Percentiles rank a stretch among this genome's conserved stretches.
Conservation (phyloP, 108 stramenopile species). For the Cafeteria roenbergensis region DNA sequence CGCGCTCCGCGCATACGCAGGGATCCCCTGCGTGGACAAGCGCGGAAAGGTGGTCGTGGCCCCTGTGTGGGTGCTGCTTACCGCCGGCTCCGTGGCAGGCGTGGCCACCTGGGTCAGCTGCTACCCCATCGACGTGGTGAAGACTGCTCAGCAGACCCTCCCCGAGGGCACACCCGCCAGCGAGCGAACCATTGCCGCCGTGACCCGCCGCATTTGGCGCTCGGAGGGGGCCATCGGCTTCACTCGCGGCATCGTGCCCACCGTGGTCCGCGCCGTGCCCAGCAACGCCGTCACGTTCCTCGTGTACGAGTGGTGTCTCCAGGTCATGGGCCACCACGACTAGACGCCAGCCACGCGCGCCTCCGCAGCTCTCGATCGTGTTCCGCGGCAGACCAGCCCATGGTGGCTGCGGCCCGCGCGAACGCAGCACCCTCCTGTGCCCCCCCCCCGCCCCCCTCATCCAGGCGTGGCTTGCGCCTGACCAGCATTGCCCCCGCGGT, state of each 20-base stretch:
- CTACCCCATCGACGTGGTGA: slow-evolving; percentile 14
- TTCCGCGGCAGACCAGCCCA: too few relatives aligned
- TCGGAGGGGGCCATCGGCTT: slow-evolving; percentile 15
- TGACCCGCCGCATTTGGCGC: not conserved
- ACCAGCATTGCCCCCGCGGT: too few relatives aligned
- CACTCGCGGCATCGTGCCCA: slow-evolving; percentile 13
- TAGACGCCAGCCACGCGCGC: too few relatives aligned
- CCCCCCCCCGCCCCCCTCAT: too few relatives aligned
- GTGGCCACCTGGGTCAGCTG: slow-evolving; percentile 5
- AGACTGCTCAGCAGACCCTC: slow-evolving; percentile 13
- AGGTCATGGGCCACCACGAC: slow-evolving; percentile 4
- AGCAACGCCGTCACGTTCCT: slow-evolving; percentile 15
- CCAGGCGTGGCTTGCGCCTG: too few relatives aligned
- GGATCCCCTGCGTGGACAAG: not conserved
- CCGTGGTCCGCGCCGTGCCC: slow-evolving; percentile 21
- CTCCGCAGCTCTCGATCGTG: too few relatives aligned
- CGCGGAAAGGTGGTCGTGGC: not conserved
- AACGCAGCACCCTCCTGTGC: too few relatives aligned
- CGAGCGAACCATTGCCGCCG: not conserved
- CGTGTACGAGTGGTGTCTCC: slow-evolving; percentile 8
- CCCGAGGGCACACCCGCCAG: not conserved
- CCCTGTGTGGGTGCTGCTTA: not conserved
- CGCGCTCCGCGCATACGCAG: too few relatives aligned
- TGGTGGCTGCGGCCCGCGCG: too few relatives aligned
- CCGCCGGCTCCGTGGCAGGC: slow-evolving; percentile 16